Evolutionary conservation across 2,329 filamentous ascomycete species (phyloP).

Genomic region (Calonectria pauciramosa): DNA sequence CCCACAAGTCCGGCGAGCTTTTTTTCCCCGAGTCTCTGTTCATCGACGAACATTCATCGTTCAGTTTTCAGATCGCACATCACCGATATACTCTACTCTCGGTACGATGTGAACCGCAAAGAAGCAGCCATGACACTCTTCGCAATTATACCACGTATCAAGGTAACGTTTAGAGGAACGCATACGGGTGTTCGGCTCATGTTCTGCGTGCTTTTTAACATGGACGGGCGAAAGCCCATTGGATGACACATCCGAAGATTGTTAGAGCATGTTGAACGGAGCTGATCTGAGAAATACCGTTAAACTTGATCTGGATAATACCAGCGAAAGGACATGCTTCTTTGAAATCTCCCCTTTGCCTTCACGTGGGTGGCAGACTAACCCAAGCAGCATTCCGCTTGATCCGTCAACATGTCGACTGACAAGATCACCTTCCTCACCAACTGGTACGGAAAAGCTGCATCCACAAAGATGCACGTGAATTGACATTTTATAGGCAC

Average conservation of each 20-base stretch:
- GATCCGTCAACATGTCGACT: slow-evolving; percentile 76
- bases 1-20: not conserved
- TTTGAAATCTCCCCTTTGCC: slow-evolving; percentile 58
- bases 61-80: not conserved
- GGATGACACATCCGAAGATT: not conserved
- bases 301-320: slow-evolving; percentile 91
- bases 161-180: slow-evolving; percentile 63
- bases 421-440: slow-evolving; percentile 89
- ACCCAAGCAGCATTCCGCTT: slow-evolving; percentile 60
- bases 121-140: slow-evolving; percentile 42
- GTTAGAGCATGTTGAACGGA: slow-evolving; percentile 42
- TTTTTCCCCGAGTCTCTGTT: not conserved
- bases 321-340: slow-evolving; percentile 91
- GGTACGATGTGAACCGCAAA: slow-evolving; percentile 46
- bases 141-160: slow-evolving; percentile 51
- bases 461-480: slow-evolving; percentile 27
- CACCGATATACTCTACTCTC: slow-evolving; percentile 13
- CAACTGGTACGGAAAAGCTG: slow-evolving; percentile 73
- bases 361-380: slow-evolving; percentile 57
- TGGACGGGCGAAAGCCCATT: not conserved
- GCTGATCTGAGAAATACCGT: slow-evolving; percentile 81
- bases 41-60: not conserved
- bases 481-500: slow-evolving; percentile 69
- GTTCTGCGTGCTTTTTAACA: slow-evolving; percentile 23
- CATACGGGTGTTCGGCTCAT: slow-evolving; percentile 60